A percentile compares a stretch with the other conserved stretches of the same genome.
Conservation (phyloP, 23 red algal species). For the Agarophyton chilense region DNA sequence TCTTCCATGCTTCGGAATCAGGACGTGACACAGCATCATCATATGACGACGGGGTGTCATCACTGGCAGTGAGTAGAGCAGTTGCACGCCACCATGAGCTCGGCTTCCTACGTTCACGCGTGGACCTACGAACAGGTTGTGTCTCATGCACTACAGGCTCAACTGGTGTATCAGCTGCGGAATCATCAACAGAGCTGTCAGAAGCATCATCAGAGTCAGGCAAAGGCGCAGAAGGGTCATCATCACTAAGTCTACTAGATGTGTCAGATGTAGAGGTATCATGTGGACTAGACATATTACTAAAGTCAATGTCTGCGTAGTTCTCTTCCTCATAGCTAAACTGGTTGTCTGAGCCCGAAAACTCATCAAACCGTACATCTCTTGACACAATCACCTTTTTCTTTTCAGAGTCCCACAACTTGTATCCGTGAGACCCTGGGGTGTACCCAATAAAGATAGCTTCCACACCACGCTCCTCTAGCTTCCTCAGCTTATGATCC, state of each 20-base stretch:
- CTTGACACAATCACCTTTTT: no score
- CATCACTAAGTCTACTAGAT: no score
- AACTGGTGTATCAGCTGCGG: no score
- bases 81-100: not conserved
- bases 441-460: no score
- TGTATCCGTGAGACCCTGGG: no score
- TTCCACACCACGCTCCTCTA: not conserved
- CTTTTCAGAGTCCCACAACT: no score
- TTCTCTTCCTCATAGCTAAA: no score
- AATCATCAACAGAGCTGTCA: no score
- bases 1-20: constrained; percentile 41
- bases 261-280: not conserved
- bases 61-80: constrained; percentile 38
- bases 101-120: constrained; percentile 1
- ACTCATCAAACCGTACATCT: no score
- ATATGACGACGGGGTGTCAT: constrained; percentile 13
- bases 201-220: no score
- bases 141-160: not conserved
- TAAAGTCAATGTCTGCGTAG: no score
- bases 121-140: constrained; percentile 11
- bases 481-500: not conserved
- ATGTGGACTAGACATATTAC: not conserved
- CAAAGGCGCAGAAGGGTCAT: not conserved
- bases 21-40: constrained; percentile 18
- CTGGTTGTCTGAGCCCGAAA: no score